phyloP scores from a whole-genome alignment of 1,139 yeast genomes.

The Arxiozyma heterogenica region DNA sequence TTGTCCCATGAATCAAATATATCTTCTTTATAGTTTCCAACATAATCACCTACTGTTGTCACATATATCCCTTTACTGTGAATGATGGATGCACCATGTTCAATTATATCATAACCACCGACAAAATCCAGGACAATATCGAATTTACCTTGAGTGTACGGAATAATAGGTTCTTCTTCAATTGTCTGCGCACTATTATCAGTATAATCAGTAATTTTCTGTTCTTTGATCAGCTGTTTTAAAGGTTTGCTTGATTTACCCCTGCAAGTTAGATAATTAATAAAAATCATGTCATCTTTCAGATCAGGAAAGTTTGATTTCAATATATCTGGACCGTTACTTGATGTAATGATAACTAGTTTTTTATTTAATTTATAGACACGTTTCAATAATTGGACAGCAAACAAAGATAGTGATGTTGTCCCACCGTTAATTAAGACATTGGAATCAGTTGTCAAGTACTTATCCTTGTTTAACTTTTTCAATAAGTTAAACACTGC shows the following conservation, averaged over 20 bases:
- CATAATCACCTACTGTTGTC: conserved; percentile 48
- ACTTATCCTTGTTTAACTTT: conserved; percentile 23
- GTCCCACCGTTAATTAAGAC: conserved; percentile 66
- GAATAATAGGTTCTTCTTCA: conserved; percentile 7
- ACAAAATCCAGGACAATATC: conserved; percentile 41
- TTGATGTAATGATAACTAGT: conserved; percentile 38
- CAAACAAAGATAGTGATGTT: conserved; percentile 56
- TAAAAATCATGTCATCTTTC: conserved; percentile 25
- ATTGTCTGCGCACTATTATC: conserved; percentile 20
- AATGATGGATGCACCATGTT: conserved; percentile 30
- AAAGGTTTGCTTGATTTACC: conserved; percentile 27
- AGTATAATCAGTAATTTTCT: conserved; percentile 25
- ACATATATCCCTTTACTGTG: conserved; percentile 39
- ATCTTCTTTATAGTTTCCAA: conserved; percentile 32
- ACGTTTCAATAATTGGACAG: conserved; percentile 48
- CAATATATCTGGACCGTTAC: conserved; percentile 29
- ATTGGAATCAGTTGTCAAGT: conserved; percentile 25
- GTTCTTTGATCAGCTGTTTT: conserved; percentile 22
- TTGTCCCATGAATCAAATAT: conserved; percentile 32
- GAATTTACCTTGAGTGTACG: conserved; percentile 31
- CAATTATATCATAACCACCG: conserved; percentile 37
- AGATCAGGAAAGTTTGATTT: conserved; percentile 23
- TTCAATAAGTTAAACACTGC: conserved; percentile 44
- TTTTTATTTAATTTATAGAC: conserved; percentile 37
- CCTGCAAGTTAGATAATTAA: conserved; percentile 26